Base-by-base conservation (phyloP, 2,329 filamentous ascomycete genomes). In the Nakataea oryzae region DNA sequence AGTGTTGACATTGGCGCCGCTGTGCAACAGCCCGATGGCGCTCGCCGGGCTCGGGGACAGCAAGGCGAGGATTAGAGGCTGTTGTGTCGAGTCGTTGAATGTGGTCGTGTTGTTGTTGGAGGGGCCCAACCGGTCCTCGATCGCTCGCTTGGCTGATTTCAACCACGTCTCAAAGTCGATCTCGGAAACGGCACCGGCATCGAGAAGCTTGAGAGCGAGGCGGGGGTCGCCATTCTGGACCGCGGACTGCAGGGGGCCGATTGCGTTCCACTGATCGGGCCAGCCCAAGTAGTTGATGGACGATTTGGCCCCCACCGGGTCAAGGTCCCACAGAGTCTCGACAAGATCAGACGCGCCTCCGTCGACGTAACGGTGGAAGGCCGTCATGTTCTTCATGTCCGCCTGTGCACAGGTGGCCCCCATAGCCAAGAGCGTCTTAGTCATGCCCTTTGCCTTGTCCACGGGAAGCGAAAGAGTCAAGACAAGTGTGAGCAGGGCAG, bases 361-460 rank as follows among this genome's bases (percentile, higher is more conserved):
- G n/a, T 79, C 75, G 1, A 88, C 79, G 62, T 85, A 83, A 64
- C 84, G 83, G 64, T 91, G 84, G 64, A 96, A 79, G 0, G 83
- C 85, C 1, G 89, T 92, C 32, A 79, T 76, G 4, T 85, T 81
- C 11, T 81, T 75, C 47, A 83, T 70, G 66, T 93, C 90, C 0
- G 86, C 90, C 71, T 95, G 90, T 0, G 87, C 84, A 41, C 81
- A 86, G 1, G 87, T 88, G 1, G 89, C 89, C 1, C 90, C 90
- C 1, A 92, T 79, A 57, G 82, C 79, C 32, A 96, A 74, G 11
- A 96, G 79, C 0, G 83, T 79, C 58, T 80, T 75, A 0, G 82
- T 79, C 82, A 93, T 93, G 17, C 79, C 78, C 64, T 82, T 81
- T 0, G 88, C 86, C 67, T 86, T 81, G 2, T 86, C 81, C 0